A percentile compares a stretch with the other conserved stretches of the same genome.
These are phyloP conservation scores for Cercis canadensis DNA, from an alignment of 306 rosid species.

Conservation along the genomic window DNA sequence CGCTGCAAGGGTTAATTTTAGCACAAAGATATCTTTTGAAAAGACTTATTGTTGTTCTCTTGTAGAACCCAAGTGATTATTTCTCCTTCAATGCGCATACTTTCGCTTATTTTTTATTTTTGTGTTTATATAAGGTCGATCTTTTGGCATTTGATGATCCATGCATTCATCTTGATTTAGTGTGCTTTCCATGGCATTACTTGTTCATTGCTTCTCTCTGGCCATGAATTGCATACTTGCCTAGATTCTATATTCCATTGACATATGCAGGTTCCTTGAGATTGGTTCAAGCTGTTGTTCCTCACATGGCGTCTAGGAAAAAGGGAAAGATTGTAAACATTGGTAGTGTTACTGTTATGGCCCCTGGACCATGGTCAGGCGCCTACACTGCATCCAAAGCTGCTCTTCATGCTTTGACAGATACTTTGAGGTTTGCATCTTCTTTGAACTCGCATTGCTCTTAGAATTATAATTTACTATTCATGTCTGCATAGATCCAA, in stretches of 20 bases:
- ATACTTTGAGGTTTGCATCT: conserved; percentile 70
- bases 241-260: background rate
- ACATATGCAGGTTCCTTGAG: conserved; percentile 70
- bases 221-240: background rate
- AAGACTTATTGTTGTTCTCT: too few species aligned
- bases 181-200: too few species aligned
- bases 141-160: too few species aligned
- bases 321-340: conserved; percentile 82
- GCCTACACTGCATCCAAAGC: conserved; percentile 81
- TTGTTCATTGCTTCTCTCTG: too few species aligned
- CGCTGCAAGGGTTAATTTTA: too few species aligned
- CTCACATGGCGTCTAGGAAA: conserved; percentile 79
- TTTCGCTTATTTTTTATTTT: too few species aligned
- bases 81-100: too few species aligned
- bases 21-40: too few species aligned
- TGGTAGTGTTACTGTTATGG: conserved; percentile 74
- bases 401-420: conserved; percentile 78
- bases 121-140: too few species aligned
- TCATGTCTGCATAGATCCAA: conserved; percentile 15
- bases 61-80: too few species aligned
- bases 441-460: background rate
- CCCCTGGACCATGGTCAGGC: conserved; percentile 86
- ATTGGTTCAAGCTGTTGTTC: conserved; percentile 86
- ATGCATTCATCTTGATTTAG: too few species aligned
- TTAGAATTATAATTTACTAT: background rate